These are phyloP conservation scores for Friedmanniomyces simplex DNA, from an alignment of 495 filamentous ascomycete genomes.

Conservation along the genomic window DNA sequence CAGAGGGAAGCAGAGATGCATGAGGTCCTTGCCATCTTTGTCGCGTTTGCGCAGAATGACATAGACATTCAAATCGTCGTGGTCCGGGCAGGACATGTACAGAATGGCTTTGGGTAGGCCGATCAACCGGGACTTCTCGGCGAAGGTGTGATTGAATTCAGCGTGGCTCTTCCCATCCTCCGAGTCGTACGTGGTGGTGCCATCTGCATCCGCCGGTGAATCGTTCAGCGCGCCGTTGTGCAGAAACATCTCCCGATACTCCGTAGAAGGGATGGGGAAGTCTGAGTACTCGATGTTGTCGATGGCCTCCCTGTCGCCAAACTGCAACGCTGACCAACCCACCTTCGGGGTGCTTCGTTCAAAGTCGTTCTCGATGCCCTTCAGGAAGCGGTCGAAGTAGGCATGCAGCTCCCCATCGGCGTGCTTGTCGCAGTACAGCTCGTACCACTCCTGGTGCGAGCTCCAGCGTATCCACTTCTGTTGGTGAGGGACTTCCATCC, in stretches of 20 bases:
- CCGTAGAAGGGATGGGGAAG: slow-evolving; percentile 29
- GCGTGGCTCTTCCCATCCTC: slow-evolving; percentile 21
- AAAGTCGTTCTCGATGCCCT: slow-evolving; percentile 34
- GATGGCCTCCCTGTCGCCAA: slow-evolving; percentile 11
- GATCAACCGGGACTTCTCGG: slow-evolving; percentile 22
- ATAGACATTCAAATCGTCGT: slow-evolving; percentile 35
- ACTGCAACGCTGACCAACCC: slow-evolving; percentile 18
- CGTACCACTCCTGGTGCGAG: slow-evolving; percentile 35
- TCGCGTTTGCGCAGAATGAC: slow-evolving; percentile 34
- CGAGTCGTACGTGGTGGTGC: slow-evolving; percentile 22
- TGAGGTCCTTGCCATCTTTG: slow-evolving; percentile 9
- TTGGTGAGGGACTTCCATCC: no score
- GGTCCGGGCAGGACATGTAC: slow-evolving; percentile 32
- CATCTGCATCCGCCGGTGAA: not conserved
- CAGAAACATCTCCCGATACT: slow-evolving; percentile 27
- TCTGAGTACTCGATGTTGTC: slow-evolving; percentile 8
- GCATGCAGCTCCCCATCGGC: slow-evolving; percentile 24
- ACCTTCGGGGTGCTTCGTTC: slow-evolving; percentile 23
- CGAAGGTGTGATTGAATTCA: slow-evolving; percentile 19
- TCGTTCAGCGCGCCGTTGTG: slow-evolving; percentile 5
- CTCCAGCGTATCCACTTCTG: slow-evolving; percentile 32
- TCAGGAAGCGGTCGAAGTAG: slow-evolving; percentile 36
- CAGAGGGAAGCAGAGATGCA: slow-evolving; percentile 24
- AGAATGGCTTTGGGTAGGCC: slow-evolving; percentile 32
- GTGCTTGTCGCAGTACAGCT: slow-evolving; percentile 27